These are phyloP conservation scores for Paralagenidium karlingii DNA, from an alignment of 352 stramenopile genomes.

Conservation along the genomic window DNA sequence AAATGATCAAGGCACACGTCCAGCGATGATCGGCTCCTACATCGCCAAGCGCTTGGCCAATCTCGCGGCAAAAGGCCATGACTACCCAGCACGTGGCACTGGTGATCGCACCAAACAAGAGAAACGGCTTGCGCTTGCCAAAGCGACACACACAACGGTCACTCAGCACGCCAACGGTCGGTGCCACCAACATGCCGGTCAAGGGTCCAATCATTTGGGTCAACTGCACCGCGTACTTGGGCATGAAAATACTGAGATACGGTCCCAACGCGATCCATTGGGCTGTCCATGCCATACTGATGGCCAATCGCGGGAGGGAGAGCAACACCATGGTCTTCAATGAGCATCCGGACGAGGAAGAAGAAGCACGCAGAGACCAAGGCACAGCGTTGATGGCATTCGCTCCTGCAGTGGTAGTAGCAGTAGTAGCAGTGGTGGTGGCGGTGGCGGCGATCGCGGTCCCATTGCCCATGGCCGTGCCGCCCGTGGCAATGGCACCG, in stretches of 20 bases:
- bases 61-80: slow-evolving; percentile 36
- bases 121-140: slow-evolving; percentile 22
- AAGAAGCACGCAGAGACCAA: too few relatives aligned
- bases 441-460: too few relatives aligned
- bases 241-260: slow-evolving; percentile 35
- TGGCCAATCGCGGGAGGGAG: slow-evolving; percentile 35
- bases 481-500: too few relatives aligned
- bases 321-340: slow-evolving; percentile 21
- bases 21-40: slow-evolving; percentile 22
- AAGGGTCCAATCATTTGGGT: slow-evolving; percentile 38
- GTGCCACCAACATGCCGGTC: slow-evolving; percentile 28
- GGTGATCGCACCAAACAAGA: slow-evolving; percentile 16
- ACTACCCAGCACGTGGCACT: slow-evolving; percentile 31
- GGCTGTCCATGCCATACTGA: slow-evolving; percentile 43
- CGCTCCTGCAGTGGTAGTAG: too few relatives aligned
- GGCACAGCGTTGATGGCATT: too few relatives aligned
- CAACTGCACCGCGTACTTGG: slow-evolving; percentile 28
- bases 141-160: slow-evolving; percentile 18
- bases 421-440: too few relatives aligned
- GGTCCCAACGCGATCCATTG: slow-evolving; percentile 41
- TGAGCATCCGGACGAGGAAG: too few relatives aligned
- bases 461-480: too few relatives aligned
- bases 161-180: slow-evolving; percentile 28
- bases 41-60: slow-evolving; percentile 34
- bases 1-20: slow-evolving; percentile 30